These are phyloP conservation scores for Iberis pinnata DNA, from an alignment of 345 rosid genomes.

Conservation along the genomic window DNA sequence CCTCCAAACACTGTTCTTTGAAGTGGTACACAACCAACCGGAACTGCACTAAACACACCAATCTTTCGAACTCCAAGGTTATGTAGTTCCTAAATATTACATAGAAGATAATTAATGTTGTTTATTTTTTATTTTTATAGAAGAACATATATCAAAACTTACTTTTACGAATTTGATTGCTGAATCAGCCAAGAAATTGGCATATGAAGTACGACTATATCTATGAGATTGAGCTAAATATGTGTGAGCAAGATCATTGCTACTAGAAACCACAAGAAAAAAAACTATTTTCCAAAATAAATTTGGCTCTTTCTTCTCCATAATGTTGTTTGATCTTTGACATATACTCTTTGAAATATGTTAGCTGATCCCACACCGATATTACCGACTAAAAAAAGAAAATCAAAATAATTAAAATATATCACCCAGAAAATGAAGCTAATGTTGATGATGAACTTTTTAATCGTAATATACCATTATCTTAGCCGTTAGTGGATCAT, in stretches of 20 bases:
- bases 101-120: neutral
- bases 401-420: neutral
- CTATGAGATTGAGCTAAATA: conserved; percentile 29
- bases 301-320: conserved; percentile 42
- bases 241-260: conserved; percentile 50
- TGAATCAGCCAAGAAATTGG: conserved; percentile 29
- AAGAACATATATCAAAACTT: neutral
- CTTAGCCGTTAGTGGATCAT: conserved; percentile 43
- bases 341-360: conserved; percentile 38
- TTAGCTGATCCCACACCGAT: conserved; percentile 34
- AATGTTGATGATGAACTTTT: neutral
- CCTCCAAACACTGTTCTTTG: conserved; percentile 17
- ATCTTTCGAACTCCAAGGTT: conserved; percentile 21
- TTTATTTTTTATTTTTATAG: neutral
- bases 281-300: conserved; percentile 32
- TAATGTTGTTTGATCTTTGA: conserved; percentile 27
- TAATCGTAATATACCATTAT: conserved; percentile 36
- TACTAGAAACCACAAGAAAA: conserved; percentile 38
- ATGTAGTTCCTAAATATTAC: conserved; percentile 16
- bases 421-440: neutral
- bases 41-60: conserved; percentile 14
- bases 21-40: conserved; percentile 14
- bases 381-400: conserved; percentile 32
- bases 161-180: conserved; percentile 41
- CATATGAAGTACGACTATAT: conserved; percentile 33